A percentile compares a stretch with the other conserved stretches of the same genome.
Evolutionary conservation across 352 stramenopile species (phyloP).

Genomic region (Phytopythium chamaehyphon): DNA sequence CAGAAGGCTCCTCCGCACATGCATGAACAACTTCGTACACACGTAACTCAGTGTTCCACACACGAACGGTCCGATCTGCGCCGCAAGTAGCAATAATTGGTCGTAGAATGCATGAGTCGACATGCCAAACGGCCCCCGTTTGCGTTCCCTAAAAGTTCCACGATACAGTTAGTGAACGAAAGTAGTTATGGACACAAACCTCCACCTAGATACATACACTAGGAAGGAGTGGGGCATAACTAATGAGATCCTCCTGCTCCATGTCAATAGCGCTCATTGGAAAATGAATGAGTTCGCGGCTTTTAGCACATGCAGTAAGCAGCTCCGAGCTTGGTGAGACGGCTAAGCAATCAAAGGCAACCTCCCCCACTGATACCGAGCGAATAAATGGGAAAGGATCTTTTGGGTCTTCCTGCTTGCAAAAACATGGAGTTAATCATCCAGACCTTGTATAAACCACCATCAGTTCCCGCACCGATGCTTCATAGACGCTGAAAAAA

Average conservation of each 20-base stretch:
- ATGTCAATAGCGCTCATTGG: constrained; percentile 70
- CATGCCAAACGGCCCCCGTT: constrained; percentile 55
- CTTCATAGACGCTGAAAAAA: constrained; percentile 77
- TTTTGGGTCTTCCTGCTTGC: constrained; percentile 59
- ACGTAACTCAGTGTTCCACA: constrained; percentile 86
- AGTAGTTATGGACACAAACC: too few species aligned
- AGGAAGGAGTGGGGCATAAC: constrained; percentile 42
- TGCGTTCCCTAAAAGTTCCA: constrained; percentile 40
- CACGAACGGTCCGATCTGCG: constrained; percentile 75
- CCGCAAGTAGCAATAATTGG: constrained; percentile 80
- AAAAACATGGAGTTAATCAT: background rate
- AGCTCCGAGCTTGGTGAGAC: constrained; percentile 64
- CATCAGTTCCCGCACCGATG: constrained; percentile 31
- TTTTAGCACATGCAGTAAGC: constrained; percentile 61
- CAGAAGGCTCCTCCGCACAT: constrained; percentile 58
- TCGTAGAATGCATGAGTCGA: constrained; percentile 82
- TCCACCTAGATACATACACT: background rate
- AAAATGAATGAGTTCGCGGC: constrained; percentile 60
- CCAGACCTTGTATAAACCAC: too few species aligned
- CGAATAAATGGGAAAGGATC: constrained; percentile 77
- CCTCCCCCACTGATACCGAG: constrained; percentile 61
- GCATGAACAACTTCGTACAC: constrained; percentile 62
- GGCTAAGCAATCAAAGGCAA: constrained; percentile 68
- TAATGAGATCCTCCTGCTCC: constrained; percentile 69
- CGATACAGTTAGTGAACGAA: background rate